phyloP scores from a whole-genome alignment of 2,329 filamentous ascomycete genomes.

The Hyphodiscus sp. region DNA sequence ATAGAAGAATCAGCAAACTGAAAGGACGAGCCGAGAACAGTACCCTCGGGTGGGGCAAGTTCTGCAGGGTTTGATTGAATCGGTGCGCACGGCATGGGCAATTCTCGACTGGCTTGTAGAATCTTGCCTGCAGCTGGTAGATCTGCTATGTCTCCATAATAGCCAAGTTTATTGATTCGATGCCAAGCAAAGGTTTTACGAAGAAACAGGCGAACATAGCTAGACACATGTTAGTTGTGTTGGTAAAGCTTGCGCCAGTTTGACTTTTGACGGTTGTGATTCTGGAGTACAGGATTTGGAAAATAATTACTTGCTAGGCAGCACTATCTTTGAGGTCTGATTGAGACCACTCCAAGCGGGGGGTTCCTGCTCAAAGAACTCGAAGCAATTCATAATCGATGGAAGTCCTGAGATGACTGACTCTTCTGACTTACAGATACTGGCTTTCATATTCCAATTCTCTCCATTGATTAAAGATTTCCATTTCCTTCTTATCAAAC shows the following conservation, averaged over 20 bases:
- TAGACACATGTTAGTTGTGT: slow-evolving; percentile 31
- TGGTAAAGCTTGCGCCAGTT: background rate
- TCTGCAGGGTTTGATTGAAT: slow-evolving; percentile 36
- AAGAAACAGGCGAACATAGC: slow-evolving; percentile 87
- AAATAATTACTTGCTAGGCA: background rate
- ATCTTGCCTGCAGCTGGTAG: slow-evolving; percentile 56
- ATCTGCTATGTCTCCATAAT: slow-evolving; percentile 77
- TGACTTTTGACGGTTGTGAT: background rate
- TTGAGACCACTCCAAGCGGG: background rate
- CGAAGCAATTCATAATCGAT: background rate
- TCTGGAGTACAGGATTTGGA: background rate
- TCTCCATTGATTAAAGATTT: slow-evolving; percentile 72
- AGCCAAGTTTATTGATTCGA: slow-evolving; percentile 68
- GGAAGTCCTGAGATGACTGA: background rate
- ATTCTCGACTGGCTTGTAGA: slow-evolving; percentile 50
- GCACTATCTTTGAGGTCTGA: background rate
- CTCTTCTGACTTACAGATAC: slow-evolving; percentile 60
- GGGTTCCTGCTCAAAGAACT: background rate
- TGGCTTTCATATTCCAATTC: slow-evolving; percentile 75
- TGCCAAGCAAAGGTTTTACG: slow-evolving; percentile 92
- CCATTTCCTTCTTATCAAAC: slow-evolving; percentile 72
- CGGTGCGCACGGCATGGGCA: slow-evolving; percentile 41
- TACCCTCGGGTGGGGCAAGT: slow-evolving; percentile 39
- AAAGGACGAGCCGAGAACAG: slow-evolving; percentile 51
- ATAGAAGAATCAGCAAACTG: slow-evolving; percentile 76